These are phyloP conservation scores for Chrysopogon serrulatus DNA, from an alignment of 176 grass and related monocot genomes.

Conservation along the genomic window DNA sequence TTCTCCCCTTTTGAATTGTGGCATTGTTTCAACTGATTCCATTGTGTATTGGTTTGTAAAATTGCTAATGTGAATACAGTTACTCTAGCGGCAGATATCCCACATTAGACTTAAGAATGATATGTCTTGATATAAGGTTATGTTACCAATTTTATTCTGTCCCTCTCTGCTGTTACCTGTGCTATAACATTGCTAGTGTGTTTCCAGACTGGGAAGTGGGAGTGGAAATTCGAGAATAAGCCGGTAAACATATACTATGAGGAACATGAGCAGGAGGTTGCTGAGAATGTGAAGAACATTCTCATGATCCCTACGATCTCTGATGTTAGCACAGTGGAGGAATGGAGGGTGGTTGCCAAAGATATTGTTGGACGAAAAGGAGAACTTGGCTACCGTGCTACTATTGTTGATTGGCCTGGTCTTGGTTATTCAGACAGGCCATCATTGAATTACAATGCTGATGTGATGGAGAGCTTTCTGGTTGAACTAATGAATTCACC, in stretches of 20 bases:
- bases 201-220: constrained; percentile 83
- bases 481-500: constrained; percentile 73
- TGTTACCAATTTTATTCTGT: constrained; percentile 8
- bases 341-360: constrained; percentile 74
- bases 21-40: neutral
- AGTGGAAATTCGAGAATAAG: constrained; percentile 73
- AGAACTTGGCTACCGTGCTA: constrained; percentile 65
- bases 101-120: neutral
- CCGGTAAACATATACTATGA: constrained; percentile 75
- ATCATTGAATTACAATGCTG: constrained; percentile 80
- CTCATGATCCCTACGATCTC: constrained; percentile 96
- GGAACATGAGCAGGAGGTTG: constrained; percentile 44
- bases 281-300: constrained; percentile 71
- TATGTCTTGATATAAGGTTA: neutral
- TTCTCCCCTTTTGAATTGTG: neutral
- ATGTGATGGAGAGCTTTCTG: constrained; percentile 90
- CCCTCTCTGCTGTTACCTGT: neutral
- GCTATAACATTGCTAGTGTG: constrained; percentile 9
- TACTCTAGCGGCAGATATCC: neutral
- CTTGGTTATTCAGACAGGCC: constrained; percentile 94
- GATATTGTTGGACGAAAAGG: constrained; percentile 70
- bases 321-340: constrained; percentile 94
- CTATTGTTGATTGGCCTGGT: constrained; percentile 96
- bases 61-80: neutral
- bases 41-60: neutral